Evolutionary conservation across 2,329 filamentous ascomycete species (phyloP), one percentile per base, ranked within the genome.

Genomic region (Drechslera avenae): DNA sequence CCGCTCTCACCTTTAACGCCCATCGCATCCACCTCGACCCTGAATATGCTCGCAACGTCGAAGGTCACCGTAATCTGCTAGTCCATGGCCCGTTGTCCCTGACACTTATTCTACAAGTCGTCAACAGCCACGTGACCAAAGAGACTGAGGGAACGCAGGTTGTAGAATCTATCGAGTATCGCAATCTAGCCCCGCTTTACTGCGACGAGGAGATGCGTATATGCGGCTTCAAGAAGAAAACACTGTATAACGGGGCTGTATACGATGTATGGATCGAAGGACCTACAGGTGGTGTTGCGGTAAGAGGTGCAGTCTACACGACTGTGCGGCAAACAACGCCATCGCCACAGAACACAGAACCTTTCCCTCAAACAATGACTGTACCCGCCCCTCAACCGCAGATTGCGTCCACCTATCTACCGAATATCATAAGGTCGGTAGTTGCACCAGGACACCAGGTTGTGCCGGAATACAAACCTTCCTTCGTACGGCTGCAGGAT

Each of bases 11-110:
- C 2, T 92, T 91, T 78, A 99, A 99, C 73, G 90, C 91, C 1
- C 94, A 99, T 74, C 80, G 83, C 13, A 97, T 99, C 62, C 94
- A 99, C 75, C 80, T 96, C 17, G 89, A 97, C 71, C 82, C 81
- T 1, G 68, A 80, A 35, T 95, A 90, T 74, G 86, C 86, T 43
- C 81, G 81, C 32, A 77, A 83, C 10, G 77, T 86, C 10, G 94
- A 97, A 72, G 89, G 89, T 9, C 86, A 95, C 69, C 81, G 81
- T 4, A 83, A 86, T 53, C 78, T 91, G 19, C 81, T 97, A 13
- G 89, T 97, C 47, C 94, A 97, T 66, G 94, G 94, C 0, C 93
- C 94, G 1, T 77, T 99, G 46, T 86, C 85, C 1, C 80, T 95
- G 33, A 86, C 87, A 0, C 78, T 97, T 5, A 86, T 97, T 79